These are phyloP conservation scores for Neonectria punicea DNA, from an alignment of 2,329 filamentous ascomycete genomes.

Conservation along the genomic window DNA sequence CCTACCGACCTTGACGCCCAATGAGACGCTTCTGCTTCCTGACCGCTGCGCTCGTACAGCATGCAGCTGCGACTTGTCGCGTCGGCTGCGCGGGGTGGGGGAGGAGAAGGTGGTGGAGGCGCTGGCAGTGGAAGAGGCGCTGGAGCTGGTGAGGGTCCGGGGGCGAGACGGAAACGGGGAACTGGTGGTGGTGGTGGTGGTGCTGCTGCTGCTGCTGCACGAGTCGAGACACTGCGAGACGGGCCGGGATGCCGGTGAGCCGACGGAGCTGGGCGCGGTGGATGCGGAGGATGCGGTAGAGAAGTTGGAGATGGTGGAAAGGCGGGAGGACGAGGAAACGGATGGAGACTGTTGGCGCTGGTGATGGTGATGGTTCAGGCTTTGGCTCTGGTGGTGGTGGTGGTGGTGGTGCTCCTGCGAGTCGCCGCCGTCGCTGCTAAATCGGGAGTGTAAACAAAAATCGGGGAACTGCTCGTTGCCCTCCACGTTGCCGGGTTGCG, in stretches of 20 bases:
- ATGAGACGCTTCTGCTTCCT: constrained; percentile 49
- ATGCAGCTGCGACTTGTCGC: constrained; percentile 62
- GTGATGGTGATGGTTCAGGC: constrained; percentile 39
- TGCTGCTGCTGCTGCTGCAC: constrained; percentile 1
- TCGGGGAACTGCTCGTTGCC: constrained; percentile 51
- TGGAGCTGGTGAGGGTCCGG: constrained; percentile 35
- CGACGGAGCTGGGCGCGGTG: constrained; percentile 38
- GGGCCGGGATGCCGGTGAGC: constrained; percentile 34
- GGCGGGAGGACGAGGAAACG: constrained; percentile 39
- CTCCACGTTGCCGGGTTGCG: constrained; percentile 52
- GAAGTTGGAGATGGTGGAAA: constrained; percentile 42
- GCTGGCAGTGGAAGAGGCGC: constrained; percentile 39
- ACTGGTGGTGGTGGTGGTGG: background rate
- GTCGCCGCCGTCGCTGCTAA: constrained; percentile 26
- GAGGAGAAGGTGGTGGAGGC: constrained; percentile 35
- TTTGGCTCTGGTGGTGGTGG: constrained; percentile 12
- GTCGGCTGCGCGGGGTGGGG: constrained; percentile 52
- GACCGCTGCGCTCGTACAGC: constrained; percentile 60
- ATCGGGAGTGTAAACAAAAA: constrained; percentile 55
- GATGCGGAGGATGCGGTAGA: constrained; percentile 24
- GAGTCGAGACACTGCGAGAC: constrained; percentile 33
- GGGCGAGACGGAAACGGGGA: constrained; percentile 33
- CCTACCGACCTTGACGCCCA: constrained; percentile 32
- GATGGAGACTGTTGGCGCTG: constrained; percentile 42
- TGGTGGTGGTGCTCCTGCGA: constrained; percentile 20